Percentiles rank a stretch among this genome's conserved stretches.
phyloP scores from a whole-genome alignment of 108 stramenopile species.

The Pseudonitzschia multiseries region DNA sequence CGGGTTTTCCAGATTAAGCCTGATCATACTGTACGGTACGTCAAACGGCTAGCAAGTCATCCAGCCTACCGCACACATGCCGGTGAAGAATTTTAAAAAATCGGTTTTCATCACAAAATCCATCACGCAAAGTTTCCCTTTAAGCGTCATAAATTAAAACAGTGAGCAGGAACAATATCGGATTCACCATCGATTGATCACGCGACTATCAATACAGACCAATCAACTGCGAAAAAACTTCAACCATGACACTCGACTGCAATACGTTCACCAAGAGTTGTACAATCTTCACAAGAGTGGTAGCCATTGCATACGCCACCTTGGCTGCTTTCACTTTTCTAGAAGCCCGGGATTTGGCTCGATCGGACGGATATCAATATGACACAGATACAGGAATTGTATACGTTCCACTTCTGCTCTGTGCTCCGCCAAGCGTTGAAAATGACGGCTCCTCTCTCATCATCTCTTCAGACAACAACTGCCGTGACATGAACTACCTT shows the following conservation, averaged over 20 bases:
- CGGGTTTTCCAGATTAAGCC: neutral
- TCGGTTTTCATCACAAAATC: neutral
- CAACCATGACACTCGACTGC: neutral
- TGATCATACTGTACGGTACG: neutral
- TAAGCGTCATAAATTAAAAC: neutral
- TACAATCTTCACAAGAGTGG: constrained; percentile 12
- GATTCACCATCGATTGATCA: neutral
- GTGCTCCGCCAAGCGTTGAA: constrained; percentile 9
- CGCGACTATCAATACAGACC: neutral
- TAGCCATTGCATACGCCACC: neutral
- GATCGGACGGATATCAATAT: constrained; percentile 7
- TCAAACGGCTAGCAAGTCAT: neutral
- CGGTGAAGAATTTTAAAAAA: neutral
- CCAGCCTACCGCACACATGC: neutral
- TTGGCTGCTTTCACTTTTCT: constrained; percentile 11
- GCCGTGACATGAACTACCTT: constrained; percentile 1
- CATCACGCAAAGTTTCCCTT: neutral
- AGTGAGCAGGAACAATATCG: neutral
- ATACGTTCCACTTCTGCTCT: neutral
- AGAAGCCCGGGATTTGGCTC: constrained; percentile 10
- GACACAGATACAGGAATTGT: neutral
- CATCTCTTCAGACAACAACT: neutral
- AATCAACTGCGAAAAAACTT: no score
- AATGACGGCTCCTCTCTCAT: constrained; percentile 9
- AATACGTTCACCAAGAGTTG: constrained; percentile 7